Base-by-base conservation (phyloP, 257 asterid species). In the Solanum paucissectum region DNA sequence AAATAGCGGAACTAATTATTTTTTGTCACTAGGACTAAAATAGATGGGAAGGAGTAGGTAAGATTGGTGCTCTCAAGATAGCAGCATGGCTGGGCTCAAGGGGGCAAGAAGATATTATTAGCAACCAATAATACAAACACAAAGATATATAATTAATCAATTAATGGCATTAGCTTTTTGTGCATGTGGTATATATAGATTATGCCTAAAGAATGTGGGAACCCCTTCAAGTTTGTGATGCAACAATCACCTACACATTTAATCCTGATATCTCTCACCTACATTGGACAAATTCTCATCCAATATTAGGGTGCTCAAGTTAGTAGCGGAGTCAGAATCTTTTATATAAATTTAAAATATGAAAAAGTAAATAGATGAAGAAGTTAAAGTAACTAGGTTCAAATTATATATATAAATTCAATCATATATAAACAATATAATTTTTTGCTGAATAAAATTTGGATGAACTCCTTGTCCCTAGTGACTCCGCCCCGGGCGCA, bases 271-370 rank as follows among this genome's bases (percentile, higher is more conserved):
- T 42, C 23, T 77, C 60, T 8, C 9, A 5, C 60, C 3, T 23
- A 2, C 7, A 4, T 44, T 44, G 14, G 16, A 44, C 84, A 79
- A 76, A 79, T 25, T 79, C 38, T 42, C 84, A 40, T 38, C 83
- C 10, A 75, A 5, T 12, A 5, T 12, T n/a, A 5, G 34, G 10
- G 11, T 23, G 1, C 0, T 1, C 20, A 21, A 23, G 3, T 60
- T 1, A 5, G 9, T 4, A 4, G 32, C 7, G 16, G 71, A 10
- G 7, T 0, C 32, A n/a, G 7, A 9, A 62, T 62, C 3, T 62
- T 10, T 2, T 9, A 0, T 62, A 10, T 0, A 0, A 1, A 0
- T 3, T 62, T n/a, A 23, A 62, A n/a, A 62, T 9, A 0, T 62
- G 3, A 62, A 62, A 60, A 62, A 10, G 11, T 4, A n/a, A 62